These are phyloP conservation scores for Artemisia annua DNA, from an alignment of 129 eudicot genomes.

Conservation along the genomic window DNA sequence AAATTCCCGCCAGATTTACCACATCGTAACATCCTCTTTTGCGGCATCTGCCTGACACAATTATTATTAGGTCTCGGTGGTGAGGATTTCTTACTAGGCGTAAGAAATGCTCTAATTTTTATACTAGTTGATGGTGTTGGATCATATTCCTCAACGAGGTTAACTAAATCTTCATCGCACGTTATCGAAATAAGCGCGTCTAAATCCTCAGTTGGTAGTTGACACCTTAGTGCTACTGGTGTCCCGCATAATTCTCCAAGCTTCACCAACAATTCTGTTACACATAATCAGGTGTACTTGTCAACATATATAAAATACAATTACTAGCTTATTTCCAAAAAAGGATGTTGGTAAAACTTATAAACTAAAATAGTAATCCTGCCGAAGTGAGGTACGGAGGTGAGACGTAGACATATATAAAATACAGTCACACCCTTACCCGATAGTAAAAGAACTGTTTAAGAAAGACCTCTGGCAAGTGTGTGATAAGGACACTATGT, in stretches of 20 bases:
- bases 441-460: no score
- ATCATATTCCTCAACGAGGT: conserved; percentile 79
- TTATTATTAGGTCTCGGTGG: conserved; percentile 22
- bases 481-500: no score
- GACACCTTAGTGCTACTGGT: conserved; percentile 63
- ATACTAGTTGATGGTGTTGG: conserved; percentile 38
- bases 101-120: conserved; percentile 68
- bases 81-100: conserved; percentile 23
- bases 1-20: conserved; percentile 34
- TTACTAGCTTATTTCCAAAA: no score
- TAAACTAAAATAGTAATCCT: no score
- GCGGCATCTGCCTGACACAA: conserved; percentile 38
- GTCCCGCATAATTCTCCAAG: conserved; percentile 62
- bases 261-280: conserved; percentile 60
- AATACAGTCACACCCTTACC: no score
- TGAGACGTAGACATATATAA: no score
- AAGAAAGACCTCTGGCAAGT: no score
- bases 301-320: background rate
- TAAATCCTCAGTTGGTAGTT: conserved; percentile 71
- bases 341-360: background rate
- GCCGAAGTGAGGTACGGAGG: no score
- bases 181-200: conserved; percentile 77
- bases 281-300: background rate
- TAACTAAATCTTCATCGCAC: conserved; percentile 67
- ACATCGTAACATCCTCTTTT: conserved; percentile 27